Conservation (phyloP, 345 rosid species). For the Moricandia moricandioides region DNA sequence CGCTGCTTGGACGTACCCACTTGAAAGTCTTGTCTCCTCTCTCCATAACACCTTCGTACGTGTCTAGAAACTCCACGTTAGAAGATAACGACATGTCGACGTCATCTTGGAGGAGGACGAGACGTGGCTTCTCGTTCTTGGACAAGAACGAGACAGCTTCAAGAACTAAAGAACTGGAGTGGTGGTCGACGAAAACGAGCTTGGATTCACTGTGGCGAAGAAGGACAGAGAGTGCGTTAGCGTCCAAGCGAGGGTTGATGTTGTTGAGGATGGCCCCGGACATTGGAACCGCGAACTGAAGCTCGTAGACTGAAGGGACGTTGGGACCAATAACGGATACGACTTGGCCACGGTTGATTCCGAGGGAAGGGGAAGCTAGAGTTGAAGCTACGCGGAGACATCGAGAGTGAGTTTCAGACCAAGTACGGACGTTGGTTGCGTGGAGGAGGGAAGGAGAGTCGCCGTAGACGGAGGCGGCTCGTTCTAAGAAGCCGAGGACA, state of each 20-base stretch:
- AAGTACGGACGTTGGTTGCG: constrained; percentile 46
- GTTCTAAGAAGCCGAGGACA: constrained; percentile 45
- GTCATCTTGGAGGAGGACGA: constrained; percentile 39
- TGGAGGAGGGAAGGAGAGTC: constrained; percentile 62
- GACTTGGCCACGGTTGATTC: constrained; percentile 48
- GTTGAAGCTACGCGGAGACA: constrained; percentile 77
- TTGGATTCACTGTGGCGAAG: constrained; percentile 57
- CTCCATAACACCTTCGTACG: constrained; percentile 48
- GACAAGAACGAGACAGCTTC: constrained; percentile 49
- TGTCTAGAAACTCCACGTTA: constrained; percentile 4
- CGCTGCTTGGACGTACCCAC: constrained; percentile 46
- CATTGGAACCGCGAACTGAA: constrained; percentile 71
- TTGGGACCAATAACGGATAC: constrained; percentile 64
- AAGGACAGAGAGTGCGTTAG: constrained; percentile 46
- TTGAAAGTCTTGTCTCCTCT: constrained; percentile 42
- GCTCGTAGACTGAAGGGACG: constrained; percentile 60
- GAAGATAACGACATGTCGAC: neutral
- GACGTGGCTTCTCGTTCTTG: constrained; percentile 17
- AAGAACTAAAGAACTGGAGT: constrained; percentile 34
- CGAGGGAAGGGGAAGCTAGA: constrained; percentile 44
- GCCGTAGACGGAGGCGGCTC: constrained; percentile 72
- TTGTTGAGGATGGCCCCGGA: constrained; percentile 62
- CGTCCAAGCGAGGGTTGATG: constrained; percentile 61
- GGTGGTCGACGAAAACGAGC: constrained; percentile 59
- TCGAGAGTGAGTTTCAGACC: constrained; percentile 72